Base-by-base conservation (phyloP, 495 filamentous ascomycete genomes). In the Tuber indicum region DNA sequence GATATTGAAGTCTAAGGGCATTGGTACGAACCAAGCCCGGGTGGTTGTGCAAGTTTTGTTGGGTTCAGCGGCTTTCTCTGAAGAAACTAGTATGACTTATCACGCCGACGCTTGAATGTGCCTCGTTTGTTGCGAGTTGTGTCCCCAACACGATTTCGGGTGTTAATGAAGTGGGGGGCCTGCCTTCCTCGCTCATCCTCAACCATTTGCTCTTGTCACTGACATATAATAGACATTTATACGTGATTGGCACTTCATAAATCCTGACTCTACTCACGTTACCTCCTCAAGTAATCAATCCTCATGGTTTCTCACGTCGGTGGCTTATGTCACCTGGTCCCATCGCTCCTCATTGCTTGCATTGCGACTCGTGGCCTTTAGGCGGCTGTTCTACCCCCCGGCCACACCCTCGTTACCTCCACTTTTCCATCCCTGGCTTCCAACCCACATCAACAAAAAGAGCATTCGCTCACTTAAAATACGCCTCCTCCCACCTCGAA, bases 231-330 rank as follows among this genome's bases (percentile, higher is more conserved):
- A 43, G n/a, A 5, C 17, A 66, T 66, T 17, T 66, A 17, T 66
- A 17, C 17, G 8, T 7, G 10, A 16, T 66, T 36, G 26, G 14
- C 58, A 9, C 58, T 62, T 26, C n/a, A 0, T 36, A 17, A 3
- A 17, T 6, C 26, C 26, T 17, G n/a, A 16, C 58, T 17, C 26
- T 32, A 32, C 12, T 32, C 58, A 66, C 3, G 12, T 66, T 66
- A 66, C 26, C 26, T 26, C 52, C 52, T 62, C 32, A 32, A 32
- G 32, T 32, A n/a, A 26, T 1, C 10, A 32, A 32, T 32, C 58
- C n/a, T 62, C 58, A 62, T 62, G 12, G n/a, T 32, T 62, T 62
- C 58, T 62, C 58, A 62, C 58, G 58, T 62, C 58, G 58, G 58
- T 32, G 14, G 58, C 58, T 62, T 62, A 62, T 62, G 58, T 62